Conservation (phyloP, 176 grass and related monocot species). For the Rhynchospora pubera region DNA sequence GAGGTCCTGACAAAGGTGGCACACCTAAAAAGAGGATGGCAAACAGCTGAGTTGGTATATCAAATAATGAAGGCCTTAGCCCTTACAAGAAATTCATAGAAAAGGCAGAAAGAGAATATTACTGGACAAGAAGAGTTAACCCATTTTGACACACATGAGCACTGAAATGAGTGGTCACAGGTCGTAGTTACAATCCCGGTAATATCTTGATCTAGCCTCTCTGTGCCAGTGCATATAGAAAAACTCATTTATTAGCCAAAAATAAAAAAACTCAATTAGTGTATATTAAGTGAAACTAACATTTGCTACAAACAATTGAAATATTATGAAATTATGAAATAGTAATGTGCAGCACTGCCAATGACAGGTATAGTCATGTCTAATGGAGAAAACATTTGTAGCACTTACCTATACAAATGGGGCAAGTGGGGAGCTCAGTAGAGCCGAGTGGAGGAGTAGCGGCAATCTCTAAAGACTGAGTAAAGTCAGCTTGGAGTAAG, state of each 20-base stretch:
- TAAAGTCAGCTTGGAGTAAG: constrained; percentile 62
- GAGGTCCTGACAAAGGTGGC: constrained; percentile 78
- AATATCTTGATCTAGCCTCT: constrained; percentile 95
- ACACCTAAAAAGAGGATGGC: constrained; percentile 56
- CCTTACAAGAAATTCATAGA: background rate
- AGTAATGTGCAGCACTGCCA: background rate
- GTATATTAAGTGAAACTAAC: background rate
- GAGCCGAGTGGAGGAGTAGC: constrained; percentile 57
- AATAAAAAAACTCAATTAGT: background rate
- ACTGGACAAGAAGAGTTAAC: constrained; percentile 82
- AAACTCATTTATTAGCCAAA: constrained; percentile 5
- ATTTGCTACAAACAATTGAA: background rate
- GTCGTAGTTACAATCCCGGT: constrained; percentile 87
- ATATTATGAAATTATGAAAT: background rate
- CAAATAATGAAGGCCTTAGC: background rate
- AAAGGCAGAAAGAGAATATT: constrained; percentile 23
- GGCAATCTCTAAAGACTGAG: constrained; percentile 41
- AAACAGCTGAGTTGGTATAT: background rate
- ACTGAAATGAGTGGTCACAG: constrained; percentile 97
- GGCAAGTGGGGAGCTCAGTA: constrained; percentile 73
- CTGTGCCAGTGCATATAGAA: constrained; percentile 35
- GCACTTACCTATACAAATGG: constrained; percentile 81
- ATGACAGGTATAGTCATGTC: background rate
- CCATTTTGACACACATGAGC: constrained; percentile 86
- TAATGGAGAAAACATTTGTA: background rate